Conservation (phyloP, 805 yeast genomes). For the Candida suzukii region DNA sequence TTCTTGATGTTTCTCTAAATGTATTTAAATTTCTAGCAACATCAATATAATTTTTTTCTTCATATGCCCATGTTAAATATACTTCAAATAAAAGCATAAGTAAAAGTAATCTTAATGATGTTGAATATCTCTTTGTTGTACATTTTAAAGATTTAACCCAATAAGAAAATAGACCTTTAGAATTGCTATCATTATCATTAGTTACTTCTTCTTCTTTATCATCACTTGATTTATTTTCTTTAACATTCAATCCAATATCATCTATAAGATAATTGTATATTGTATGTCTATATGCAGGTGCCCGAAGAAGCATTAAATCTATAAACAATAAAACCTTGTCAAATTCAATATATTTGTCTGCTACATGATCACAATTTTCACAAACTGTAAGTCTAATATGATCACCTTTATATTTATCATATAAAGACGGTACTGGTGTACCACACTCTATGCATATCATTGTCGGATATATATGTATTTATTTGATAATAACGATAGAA, state of each 20-base stretch:
- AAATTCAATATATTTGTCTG: conserved; percentile 87
- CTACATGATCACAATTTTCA: conserved; percentile 59
- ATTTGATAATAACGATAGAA: too few species aligned
- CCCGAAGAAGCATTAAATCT: conserved; percentile 75
- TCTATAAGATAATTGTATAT: conserved; percentile 59
- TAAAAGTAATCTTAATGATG: conserved; percentile 42
- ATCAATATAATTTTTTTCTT: conserved; percentile 48
- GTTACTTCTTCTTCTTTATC: neutral
- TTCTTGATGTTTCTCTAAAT: conserved; percentile 15
- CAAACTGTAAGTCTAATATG: conserved; percentile 80
- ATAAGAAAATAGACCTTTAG: too few species aligned
- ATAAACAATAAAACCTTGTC: conserved; percentile 80
- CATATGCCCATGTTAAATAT: conserved; percentile 86
- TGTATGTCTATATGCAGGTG: conserved; percentile 83
- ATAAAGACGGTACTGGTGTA: conserved; percentile 56
- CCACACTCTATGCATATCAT: conserved; percentile 93
- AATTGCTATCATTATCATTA: neutral
- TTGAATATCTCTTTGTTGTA: conserved; percentile 6
- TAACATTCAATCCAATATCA: conserved; percentile 1
- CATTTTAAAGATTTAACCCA: too few species aligned
- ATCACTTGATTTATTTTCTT: too few species aligned
- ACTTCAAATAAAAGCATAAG: conserved; percentile 77
- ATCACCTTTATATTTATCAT: conserved; percentile 63
- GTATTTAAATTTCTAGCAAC: conserved; percentile 2
- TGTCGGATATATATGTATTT: neutral